Conservation (phyloP, 169 alveolate species). For the Cryptosporidium bovis region DNA sequence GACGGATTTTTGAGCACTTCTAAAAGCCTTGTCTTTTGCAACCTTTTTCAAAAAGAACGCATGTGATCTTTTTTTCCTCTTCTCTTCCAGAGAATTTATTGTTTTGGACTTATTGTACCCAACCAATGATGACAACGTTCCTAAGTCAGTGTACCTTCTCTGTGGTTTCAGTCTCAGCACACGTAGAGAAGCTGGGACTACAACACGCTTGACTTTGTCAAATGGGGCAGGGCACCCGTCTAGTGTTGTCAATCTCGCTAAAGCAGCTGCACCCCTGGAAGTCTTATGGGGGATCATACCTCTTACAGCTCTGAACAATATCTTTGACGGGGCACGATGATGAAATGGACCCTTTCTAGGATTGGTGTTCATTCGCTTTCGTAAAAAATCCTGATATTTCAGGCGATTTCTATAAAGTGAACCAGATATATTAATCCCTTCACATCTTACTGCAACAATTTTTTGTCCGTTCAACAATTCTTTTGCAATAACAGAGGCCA, state of each 20-base stretch:
- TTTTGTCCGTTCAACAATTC: constrained; percentile 97
- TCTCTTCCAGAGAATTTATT: constrained; percentile 89
- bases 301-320: constrained; percentile 97
- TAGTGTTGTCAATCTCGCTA: constrained; percentile 92
- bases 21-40: constrained; percentile 74
- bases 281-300: constrained; percentile 99
- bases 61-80: constrained; percentile 90
- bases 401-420: constrained; percentile 93
- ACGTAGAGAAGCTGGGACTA: constrained; percentile 94
- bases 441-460: constrained; percentile 96
- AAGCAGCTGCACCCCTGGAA: constrained; percentile 96
- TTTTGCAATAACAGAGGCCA: constrained; percentile 98
- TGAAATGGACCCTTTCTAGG: constrained; percentile 97
- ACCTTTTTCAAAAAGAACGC: constrained; percentile 85
- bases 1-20: constrained; percentile 27
- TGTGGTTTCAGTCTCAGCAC: constrained; percentile 87
- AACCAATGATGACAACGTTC: constrained; percentile 90
- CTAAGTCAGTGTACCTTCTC: constrained; percentile 88
- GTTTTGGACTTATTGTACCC: constrained; percentile 93
- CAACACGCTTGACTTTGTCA: constrained; percentile 92
- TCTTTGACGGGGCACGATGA: constrained; percentile 96
- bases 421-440: constrained; percentile 96
- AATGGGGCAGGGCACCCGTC: constrained; percentile 96
- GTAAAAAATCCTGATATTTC: constrained; percentile 94
- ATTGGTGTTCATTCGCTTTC: constrained; percentile 94